A percentile compares a stretch with the other conserved stretches of the same genome.
These are phyloP conservation scores for Carex littledalei DNA, from an alignment of 176 grass and related monocot genomes.

Conservation along the genomic window DNA sequence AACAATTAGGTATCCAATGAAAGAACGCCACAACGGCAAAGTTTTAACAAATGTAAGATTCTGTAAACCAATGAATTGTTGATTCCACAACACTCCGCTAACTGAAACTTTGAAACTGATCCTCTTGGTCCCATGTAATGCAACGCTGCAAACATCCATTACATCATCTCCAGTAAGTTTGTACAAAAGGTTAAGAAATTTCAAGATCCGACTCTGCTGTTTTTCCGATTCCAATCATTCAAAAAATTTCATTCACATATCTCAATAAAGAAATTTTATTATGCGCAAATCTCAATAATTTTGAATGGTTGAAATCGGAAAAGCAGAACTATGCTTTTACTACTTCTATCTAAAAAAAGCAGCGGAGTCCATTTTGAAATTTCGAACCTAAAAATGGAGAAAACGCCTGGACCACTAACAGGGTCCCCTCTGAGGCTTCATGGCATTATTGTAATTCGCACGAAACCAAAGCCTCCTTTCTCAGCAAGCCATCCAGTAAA, in stretches of 20 bases:
- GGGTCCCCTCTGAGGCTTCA: neutral
- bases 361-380: no score
- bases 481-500: neutral
- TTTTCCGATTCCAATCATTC: no score
- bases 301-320: no score
- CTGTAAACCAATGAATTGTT: neutral
- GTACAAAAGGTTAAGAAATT: neutral
- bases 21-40: neutral
- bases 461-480: neutral
- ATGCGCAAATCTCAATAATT: no score
- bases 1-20: neutral
- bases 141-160: neutral
- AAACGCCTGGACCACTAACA: neutral
- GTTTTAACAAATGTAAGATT: neutral
- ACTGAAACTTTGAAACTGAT: constrained; percentile 7
- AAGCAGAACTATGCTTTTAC: no score
- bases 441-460: neutral
- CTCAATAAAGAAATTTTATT: no score
- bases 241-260: no score
- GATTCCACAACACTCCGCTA: neutral
- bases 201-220: no score
- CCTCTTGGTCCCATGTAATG: neutral
- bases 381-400: neutral
- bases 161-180: neutral
- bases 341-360: no score